Evolutionary conservation across 345 rosid genomes (phyloP).

Genomic region (Aquilaria malaccensis): DNA sequence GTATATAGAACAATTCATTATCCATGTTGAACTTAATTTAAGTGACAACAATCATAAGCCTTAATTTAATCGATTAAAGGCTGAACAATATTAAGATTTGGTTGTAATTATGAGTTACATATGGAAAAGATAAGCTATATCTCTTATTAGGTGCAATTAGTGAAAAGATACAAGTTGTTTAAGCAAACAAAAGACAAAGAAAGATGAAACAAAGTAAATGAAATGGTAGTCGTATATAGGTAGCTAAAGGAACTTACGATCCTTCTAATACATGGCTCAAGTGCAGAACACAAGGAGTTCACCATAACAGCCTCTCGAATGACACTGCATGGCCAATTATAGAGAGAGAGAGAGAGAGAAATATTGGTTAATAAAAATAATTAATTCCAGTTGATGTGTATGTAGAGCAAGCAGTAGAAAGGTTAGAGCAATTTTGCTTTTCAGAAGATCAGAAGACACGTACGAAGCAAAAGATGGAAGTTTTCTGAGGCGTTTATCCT

Average conservation of each 20-base stretch:
- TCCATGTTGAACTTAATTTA: too few species aligned
- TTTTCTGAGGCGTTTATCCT: conserved; percentile 42
- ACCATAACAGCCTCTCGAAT: conserved; percentile 44
- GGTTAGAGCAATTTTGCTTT: background rate
- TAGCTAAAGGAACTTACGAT: conserved; percentile 43
- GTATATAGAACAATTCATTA: too few species aligned
- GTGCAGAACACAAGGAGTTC: conserved; percentile 39
- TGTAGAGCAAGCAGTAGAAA: background rate
- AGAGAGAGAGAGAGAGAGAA: too few species aligned
- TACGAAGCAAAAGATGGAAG: conserved; percentile 74
- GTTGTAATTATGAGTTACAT: too few species aligned
- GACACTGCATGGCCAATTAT: conserved; percentile 30
- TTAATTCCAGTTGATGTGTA: background rate
- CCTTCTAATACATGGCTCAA: conserved; percentile 76
- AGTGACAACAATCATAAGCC: too few species aligned
- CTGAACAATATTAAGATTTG: too few species aligned
- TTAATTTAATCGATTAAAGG: too few species aligned
- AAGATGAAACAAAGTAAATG: background rate
- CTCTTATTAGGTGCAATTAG: too few species aligned
- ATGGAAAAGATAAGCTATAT: too few species aligned
- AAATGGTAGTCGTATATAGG: background rate
- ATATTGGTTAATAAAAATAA: too few species aligned
- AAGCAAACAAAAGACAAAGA: background rate
- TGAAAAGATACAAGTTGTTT: background rate
- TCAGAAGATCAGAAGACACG: conserved; percentile 10